A percentile compares a stretch with the other conserved stretches of the same genome.
These are phyloP conservation scores for Gnomoniopsis sp. DNA, from an alignment of 2,329 filamentous ascomycete genomes.

Conservation along the genomic window DNA sequence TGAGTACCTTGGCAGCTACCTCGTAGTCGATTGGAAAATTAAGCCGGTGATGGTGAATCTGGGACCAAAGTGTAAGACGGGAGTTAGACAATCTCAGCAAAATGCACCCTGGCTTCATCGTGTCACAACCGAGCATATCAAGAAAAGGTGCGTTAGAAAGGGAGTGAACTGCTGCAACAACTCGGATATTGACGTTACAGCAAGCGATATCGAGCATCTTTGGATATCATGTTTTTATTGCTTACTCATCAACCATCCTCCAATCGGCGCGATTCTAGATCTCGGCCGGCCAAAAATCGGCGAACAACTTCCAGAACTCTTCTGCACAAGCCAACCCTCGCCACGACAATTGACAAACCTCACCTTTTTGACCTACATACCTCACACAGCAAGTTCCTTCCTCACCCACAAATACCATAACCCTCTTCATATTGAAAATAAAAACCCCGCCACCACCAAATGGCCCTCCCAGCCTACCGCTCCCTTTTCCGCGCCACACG, in stretches of 20 bases:
- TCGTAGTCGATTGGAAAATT: too few relatives aligned
- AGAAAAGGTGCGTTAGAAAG: too few relatives aligned
- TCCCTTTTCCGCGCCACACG: conserved; percentile 75
- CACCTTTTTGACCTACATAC: neutral
- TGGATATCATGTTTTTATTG: too few relatives aligned
- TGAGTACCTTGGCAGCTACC: too few relatives aligned
- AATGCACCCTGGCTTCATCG: too few relatives aligned
- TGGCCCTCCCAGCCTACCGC: conserved; percentile 77
- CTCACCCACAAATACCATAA: neutral
- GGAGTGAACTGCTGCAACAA: too few relatives aligned
- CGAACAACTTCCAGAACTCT: conserved; percentile 7
- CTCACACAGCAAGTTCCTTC: neutral
- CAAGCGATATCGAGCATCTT: too few relatives aligned
- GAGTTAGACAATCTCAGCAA: too few relatives aligned
- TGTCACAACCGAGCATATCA: too few relatives aligned
- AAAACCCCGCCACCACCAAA: conserved; percentile 24
- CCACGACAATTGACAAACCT: neutral
- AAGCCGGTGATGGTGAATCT: too few relatives aligned
- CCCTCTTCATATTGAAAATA: neutral
- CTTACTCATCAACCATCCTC: neutral
- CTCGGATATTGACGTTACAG: too few relatives aligned
- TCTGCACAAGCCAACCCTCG: neutral
- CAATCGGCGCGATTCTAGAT: conserved; percentile 1
- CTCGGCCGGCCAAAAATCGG: neutral
- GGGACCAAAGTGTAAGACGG: too few relatives aligned